These are phyloP conservation scores for Diutina scorzettiae DNA, from an alignment of 1,139 yeast genomes.

Conservation along the genomic window DNA sequence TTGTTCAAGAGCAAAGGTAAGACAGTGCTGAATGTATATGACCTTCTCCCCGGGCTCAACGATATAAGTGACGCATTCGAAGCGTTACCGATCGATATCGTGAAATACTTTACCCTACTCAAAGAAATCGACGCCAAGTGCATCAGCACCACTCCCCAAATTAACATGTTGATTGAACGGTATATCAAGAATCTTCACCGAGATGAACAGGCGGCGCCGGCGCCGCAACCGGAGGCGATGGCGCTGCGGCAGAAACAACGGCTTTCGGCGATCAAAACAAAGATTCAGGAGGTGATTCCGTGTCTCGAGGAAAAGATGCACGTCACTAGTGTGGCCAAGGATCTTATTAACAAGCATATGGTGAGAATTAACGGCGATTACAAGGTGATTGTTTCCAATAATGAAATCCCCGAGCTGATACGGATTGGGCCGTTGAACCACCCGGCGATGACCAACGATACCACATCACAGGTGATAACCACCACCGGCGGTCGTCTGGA, in stretches of 20 bases:
- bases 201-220: conserved; percentile 7
- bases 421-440: conserved; percentile 71
- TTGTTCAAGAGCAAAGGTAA: conserved; percentile 22
- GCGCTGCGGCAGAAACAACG: neutral
- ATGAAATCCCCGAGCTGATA: conserved; percentile 60
- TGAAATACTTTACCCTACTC: conserved; percentile 75
- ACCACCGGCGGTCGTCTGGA: conserved; percentile 39
- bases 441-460: conserved; percentile 70
- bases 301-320: conserved; percentile 96
- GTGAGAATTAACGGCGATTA: conserved; percentile 71
- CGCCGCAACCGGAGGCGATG: conserved; percentile 8
- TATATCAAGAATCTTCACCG: conserved; percentile 38
- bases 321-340: conserved; percentile 86
- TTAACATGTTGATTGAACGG: conserved; percentile 44
- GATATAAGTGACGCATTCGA: conserved; percentile 87
- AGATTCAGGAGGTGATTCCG: conserved; percentile 68
- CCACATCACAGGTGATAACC: conserved; percentile 36
- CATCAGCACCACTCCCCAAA: conserved; percentile 58
- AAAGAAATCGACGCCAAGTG: conserved; percentile 95
- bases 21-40: conserved; percentile 25
- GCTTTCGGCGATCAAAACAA: conserved; percentile 27
- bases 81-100: conserved; percentile 76
- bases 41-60: conserved; percentile 73
- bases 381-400: conserved; percentile 52
- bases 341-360: conserved; percentile 58